Percentiles rank a stretch among this genome's conserved stretches.
phyloP scores from a whole-genome alignment of 768 basidiomycete species.

The Omphalotus guepiniiformis region DNA sequence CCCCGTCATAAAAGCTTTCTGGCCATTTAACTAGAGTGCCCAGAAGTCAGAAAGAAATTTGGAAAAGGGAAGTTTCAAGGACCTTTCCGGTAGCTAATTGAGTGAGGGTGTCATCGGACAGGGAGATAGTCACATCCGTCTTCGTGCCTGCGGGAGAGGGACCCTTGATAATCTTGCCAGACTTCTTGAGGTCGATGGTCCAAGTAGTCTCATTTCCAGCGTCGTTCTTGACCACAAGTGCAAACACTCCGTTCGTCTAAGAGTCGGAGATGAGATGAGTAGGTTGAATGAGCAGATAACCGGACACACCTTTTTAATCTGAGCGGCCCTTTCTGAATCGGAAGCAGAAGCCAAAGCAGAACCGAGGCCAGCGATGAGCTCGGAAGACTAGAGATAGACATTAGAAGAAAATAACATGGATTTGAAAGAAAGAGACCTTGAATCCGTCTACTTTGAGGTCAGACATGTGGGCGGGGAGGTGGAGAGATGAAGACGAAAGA shows the following conservation, averaged over 20 bases:
- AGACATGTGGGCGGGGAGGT: constrained; percentile 14
- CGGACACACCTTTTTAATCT: constrained; percentile 69
- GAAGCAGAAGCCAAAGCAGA: constrained; percentile 48
- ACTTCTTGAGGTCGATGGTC: constrained; percentile 93
- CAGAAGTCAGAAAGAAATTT: no score
- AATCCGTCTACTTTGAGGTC: constrained; percentile 71
- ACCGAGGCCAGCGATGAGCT: constrained; percentile 52
- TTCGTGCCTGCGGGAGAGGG: constrained; percentile 53
- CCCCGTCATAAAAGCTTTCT: constrained; percentile 96
- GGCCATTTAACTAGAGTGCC: constrained; percentile 69
- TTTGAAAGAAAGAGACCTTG: constrained; percentile 36
- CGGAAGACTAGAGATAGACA: constrained; percentile 50
- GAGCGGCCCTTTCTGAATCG: constrained; percentile 58
- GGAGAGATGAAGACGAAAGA: background rate
- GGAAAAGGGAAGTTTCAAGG: constrained; percentile 17
- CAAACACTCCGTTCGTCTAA: constrained; percentile 86
- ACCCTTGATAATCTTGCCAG: constrained; percentile 74
- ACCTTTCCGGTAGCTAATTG: constrained; percentile 75
- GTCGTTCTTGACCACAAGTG: constrained; percentile 73
- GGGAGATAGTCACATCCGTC: constrained; percentile 76
- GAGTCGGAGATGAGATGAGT: background rate
- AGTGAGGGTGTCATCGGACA: constrained; percentile 72
- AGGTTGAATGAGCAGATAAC: no score
- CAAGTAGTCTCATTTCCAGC: constrained; percentile 69
- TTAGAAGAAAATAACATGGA: background rate